Evolutionary conservation across 192 early-diverging fungal species (phyloP).

Genomic region (Piromyces finnis): DNA sequence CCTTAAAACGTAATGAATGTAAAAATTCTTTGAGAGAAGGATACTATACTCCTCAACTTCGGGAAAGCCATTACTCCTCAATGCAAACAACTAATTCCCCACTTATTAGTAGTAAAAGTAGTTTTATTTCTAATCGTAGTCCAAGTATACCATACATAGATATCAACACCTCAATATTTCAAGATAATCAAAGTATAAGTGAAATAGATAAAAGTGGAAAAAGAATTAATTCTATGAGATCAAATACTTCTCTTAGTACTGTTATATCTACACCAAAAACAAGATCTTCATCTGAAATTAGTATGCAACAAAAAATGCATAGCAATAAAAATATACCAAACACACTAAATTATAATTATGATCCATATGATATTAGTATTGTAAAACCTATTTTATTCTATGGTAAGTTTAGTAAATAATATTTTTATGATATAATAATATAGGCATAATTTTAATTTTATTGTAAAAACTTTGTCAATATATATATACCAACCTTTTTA

Average conservation of each 20-base stretch:
- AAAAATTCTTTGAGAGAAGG: not conserved
- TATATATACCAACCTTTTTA: no score
- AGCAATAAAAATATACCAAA: not conserved
- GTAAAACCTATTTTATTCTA: not conserved
- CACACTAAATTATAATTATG: not conserved
- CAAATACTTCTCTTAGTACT: not conserved
- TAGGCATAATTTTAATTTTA: no score
- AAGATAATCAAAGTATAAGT: not conserved
- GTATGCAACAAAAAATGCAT: not conserved
- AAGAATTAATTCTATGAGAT: not conserved
- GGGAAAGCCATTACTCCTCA: not conserved
- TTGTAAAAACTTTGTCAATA: no score
- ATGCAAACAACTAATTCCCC: not conserved
- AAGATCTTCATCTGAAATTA: no score
- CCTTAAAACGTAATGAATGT: not conserved
- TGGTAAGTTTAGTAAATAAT: not conserved
- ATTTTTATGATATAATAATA: no score
- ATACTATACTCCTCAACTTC: not conserved
- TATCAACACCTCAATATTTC: not conserved
- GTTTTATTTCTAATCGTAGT: not conserved
- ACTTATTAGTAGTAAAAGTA: not conserved
- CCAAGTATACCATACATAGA: not conserved
- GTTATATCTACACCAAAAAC: not conserved
- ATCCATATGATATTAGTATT: not conserved
- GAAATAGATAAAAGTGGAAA: not conserved